A percentile compares a stretch with the other conserved stretches of the same genome.
Conservation (phyloP, 2,329 filamentous ascomycete species). For the Scedosporium boydii region DNA sequence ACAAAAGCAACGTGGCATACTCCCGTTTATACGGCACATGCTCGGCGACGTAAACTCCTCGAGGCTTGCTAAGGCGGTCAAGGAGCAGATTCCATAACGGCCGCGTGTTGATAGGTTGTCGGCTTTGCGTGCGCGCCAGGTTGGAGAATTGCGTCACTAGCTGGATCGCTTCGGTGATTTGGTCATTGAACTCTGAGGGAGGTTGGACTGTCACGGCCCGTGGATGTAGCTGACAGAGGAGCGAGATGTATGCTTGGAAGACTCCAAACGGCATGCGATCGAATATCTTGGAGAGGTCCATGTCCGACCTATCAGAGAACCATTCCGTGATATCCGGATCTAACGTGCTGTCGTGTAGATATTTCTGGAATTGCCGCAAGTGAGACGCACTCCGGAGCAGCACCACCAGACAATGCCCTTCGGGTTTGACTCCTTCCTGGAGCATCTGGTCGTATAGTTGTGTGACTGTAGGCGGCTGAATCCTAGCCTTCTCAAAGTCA, state of each 20-base stretch:
- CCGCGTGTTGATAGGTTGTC: neutral
- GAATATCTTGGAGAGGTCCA: neutral
- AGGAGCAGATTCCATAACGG: conserved; percentile 2
- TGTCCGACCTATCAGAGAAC: neutral
- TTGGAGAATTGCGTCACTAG: conserved; percentile 7
- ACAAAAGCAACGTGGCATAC: neutral
- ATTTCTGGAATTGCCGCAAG: conserved; percentile 35
- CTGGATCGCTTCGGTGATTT: conserved; percentile 5
- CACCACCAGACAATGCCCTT: conserved; percentile 40
- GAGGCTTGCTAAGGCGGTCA: neutral
- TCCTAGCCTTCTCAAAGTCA: conserved; percentile 55
- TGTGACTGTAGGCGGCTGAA: conserved; percentile 47
- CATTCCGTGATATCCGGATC: neutral
- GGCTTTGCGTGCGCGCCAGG: neutral
- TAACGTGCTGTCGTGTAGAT: conserved; percentile 34
- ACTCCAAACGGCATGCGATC: conserved; percentile 8
- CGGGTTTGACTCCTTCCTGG: conserved; percentile 34
- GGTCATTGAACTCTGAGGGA: conserved; percentile 1
- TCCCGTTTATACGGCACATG: neutral
- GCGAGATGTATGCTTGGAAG: conserved; percentile 8
- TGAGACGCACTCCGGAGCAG: conserved; percentile 44
- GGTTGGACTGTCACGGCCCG: neutral
- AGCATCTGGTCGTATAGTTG: conserved; percentile 53
- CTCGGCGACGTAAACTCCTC: neutral
- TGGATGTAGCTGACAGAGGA: conserved; percentile 7